Evolutionary conservation across 2,329 filamentous ascomycete genomes (phyloP).

Genomic region (Fusarium sp.): DNA sequence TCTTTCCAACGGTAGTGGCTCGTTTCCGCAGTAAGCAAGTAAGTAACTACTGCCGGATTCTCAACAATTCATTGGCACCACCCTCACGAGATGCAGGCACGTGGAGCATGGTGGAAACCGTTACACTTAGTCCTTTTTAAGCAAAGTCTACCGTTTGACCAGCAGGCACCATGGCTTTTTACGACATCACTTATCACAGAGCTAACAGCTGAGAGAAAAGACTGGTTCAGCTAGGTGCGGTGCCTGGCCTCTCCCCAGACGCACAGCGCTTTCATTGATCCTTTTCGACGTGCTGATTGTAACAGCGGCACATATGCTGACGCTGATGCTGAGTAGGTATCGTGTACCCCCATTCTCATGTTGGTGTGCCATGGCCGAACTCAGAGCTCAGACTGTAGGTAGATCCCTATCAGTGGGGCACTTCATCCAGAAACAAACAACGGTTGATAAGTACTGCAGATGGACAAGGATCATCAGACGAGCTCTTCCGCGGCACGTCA

Average conservation of each 20-base stretch:
- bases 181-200: constrained; percentile 5
- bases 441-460: constrained; percentile 40
- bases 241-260: constrained; percentile 14
- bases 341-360: neutral
- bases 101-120: constrained; percentile 41
- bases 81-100: constrained; percentile 33
- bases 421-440: constrained; percentile 35
- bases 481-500: constrained; percentile 44
- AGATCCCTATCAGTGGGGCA: constrained; percentile 20
- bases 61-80: constrained; percentile 28
- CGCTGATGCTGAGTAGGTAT: neutral
- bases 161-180: constrained; percentile 9
- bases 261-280: neutral
- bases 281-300: constrained; percentile 1
- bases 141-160: constrained; percentile 37
- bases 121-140: constrained; percentile 38
- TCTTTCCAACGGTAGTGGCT: constrained; percentile 21
- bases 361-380: constrained; percentile 1
- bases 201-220: constrained; percentile 17
- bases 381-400: constrained; percentile 15
- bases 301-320: constrained; percentile 10
- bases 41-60: constrained; percentile 3
- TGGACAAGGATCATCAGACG: constrained; percentile 45
- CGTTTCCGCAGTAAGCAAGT: constrained; percentile 16
- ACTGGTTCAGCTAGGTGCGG: constrained; percentile 29